phyloP scores from a whole-genome alignment of 208 protist species.

The Phytomonas francai region DNA sequence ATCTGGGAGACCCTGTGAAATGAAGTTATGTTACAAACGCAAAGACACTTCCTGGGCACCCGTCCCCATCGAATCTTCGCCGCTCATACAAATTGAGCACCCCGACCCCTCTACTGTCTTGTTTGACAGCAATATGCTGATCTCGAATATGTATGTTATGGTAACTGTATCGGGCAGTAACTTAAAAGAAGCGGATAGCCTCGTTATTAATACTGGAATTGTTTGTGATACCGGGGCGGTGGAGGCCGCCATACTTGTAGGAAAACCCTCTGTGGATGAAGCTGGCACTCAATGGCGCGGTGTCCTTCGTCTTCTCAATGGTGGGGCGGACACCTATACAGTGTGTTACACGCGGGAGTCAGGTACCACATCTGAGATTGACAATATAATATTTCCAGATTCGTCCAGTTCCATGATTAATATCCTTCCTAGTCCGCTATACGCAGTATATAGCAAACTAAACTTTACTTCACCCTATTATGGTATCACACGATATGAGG shows the following conservation, averaged over 20 bases:
- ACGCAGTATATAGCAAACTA: slow-evolving; percentile 39
- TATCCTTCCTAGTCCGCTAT: slow-evolving; percentile 44
- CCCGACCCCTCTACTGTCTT: slow-evolving; percentile 53
- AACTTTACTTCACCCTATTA: slow-evolving; percentile 44
- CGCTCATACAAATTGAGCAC: slow-evolving; percentile 33
- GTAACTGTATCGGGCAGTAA: slow-evolving; percentile 57
- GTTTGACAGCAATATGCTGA: slow-evolving; percentile 63
- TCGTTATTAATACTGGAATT: slow-evolving; percentile 37
- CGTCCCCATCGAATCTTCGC: slow-evolving; percentile 30
- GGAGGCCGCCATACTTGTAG: slow-evolving; percentile 8
- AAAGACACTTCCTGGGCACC: slow-evolving; percentile 64
- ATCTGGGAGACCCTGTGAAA: slow-evolving; percentile 27
- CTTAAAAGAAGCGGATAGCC: slow-evolving; percentile 32
- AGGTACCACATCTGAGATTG: slow-evolving; percentile 55
- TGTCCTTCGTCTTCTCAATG: slow-evolving; percentile 65
- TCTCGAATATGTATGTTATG: slow-evolving; percentile 72
- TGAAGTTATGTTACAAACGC: slow-evolving; percentile 84
- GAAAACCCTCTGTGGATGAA: slow-evolving; percentile 21
- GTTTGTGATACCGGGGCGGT: slow-evolving; percentile 23
- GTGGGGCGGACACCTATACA: slow-evolving; percentile 22
- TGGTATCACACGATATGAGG: slow-evolving; percentile 52
- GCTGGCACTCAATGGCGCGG: slow-evolving; percentile 51
- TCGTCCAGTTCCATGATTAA: slow-evolving; percentile 23
- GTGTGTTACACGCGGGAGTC: slow-evolving; percentile 67
- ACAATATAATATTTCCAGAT: slow-evolving; percentile 26